Percentiles rank a stretch among this genome's conserved stretches.
Evolutionary conservation across 495 filamentous ascomycete genomes (phyloP).

Genomic region (Chaetomium cochliodes): DNA sequence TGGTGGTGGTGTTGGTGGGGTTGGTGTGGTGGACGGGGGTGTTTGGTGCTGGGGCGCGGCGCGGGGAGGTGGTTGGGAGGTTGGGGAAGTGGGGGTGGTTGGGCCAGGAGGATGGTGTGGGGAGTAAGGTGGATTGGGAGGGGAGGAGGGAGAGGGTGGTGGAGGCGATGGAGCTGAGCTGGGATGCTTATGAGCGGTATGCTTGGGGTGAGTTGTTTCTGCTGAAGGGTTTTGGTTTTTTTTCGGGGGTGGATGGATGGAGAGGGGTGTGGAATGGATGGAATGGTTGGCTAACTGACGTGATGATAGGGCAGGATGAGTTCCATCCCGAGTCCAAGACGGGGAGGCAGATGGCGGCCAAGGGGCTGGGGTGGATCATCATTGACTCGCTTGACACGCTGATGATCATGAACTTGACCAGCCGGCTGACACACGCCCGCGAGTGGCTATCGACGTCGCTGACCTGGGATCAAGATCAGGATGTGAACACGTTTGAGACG

Average conservation of each 20-base stretch:
- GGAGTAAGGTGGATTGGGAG: constrained; percentile 62
- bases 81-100: constrained; percentile 47
- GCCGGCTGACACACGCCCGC: constrained; percentile 75
- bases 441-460: constrained; percentile 86
- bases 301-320: constrained; percentile 68
- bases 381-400: constrained; percentile 93
- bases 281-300: too few species aligned
- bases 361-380: constrained; percentile 95
- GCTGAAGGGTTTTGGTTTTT: not conserved
- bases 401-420: constrained; percentile 98
- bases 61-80: constrained; percentile 33
- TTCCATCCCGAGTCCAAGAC: constrained; percentile 79
- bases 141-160: constrained; percentile 79
- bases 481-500: constrained; percentile 97
- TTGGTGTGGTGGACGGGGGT: constrained; percentile 60
- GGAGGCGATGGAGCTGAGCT: constrained; percentile 84
- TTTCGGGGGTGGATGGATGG: not conserved
- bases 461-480: constrained; percentile 84
- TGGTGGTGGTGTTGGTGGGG: constrained; percentile 51
- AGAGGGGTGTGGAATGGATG: constrained; percentile 2
- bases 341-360: constrained; percentile 76
- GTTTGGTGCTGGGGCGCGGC: constrained; percentile 41
- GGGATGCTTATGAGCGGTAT: constrained; percentile 88
- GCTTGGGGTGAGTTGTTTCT: constrained; percentile 76
- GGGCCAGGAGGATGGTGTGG: constrained; percentile 27